These are phyloP conservation scores for Cytospora paraplurivora DNA, from an alignment of 2,329 filamentous ascomycete species.

Conservation along the genomic window DNA sequence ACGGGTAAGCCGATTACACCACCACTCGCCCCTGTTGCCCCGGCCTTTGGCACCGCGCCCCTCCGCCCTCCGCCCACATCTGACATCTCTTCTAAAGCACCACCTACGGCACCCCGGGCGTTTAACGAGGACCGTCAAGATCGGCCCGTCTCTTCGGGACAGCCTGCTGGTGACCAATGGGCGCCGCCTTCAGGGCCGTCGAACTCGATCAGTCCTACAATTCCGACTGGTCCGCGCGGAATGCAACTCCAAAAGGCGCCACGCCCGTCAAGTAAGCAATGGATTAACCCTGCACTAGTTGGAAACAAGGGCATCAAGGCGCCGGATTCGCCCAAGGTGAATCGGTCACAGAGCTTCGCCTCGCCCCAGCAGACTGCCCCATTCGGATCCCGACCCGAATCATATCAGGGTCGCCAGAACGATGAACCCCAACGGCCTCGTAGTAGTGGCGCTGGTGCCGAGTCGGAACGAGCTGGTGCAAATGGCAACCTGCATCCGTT, in stretches of 20 bases:
- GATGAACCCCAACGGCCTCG: constrained; percentile 51
- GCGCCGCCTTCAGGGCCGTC: constrained; percentile 45
- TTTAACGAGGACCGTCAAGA: constrained; percentile 55
- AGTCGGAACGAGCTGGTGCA: constrained; percentile 38
- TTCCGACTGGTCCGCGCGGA: constrained; percentile 57
- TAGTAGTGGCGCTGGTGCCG: constrained; percentile 56
- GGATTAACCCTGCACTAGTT: constrained; percentile 55
- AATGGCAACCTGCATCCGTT: constrained; percentile 44
- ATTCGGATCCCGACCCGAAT: constrained; percentile 39
- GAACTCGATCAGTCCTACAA: constrained; percentile 50
- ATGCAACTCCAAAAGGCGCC: constrained; percentile 48
- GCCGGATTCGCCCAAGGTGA: constrained; percentile 55
- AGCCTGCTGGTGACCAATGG: constrained; percentile 42
- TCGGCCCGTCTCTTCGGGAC: constrained; percentile 48
- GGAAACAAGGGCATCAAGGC: constrained; percentile 44
- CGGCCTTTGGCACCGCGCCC: constrained; percentile 59
- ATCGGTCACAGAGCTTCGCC: constrained; percentile 53
- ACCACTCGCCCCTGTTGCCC: constrained; percentile 59
- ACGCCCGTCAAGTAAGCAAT: constrained; percentile 60
- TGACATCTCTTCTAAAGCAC: constrained; percentile 42
- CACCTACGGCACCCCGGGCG: constrained; percentile 57
- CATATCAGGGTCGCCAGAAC: constrained; percentile 43
- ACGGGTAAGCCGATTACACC: constrained; percentile 57
- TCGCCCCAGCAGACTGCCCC: constrained; percentile 43
- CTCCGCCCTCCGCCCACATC: constrained; percentile 45